Conservation (phyloP, 106 monocot genomes). For the Platanthera zijinensis region DNA sequence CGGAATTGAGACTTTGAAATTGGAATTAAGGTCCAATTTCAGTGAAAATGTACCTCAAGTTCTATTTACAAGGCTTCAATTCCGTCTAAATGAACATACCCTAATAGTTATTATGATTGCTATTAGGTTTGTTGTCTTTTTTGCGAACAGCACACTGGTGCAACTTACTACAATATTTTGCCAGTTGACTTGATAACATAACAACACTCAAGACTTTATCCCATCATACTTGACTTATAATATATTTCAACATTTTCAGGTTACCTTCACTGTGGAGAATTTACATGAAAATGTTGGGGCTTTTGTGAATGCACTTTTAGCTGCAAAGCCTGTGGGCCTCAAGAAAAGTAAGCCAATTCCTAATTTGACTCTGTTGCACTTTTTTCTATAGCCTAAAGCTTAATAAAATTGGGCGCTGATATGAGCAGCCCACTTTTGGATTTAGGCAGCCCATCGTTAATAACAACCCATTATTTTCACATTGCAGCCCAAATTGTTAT, state of each 20-base stretch:
- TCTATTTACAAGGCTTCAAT: no score
- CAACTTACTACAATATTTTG: background rate
- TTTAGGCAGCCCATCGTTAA: no score
- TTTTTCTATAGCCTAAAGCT: background rate
- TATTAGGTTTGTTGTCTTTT: background rate
- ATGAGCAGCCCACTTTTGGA: no score
- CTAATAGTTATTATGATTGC: no score
- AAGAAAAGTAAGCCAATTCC: conserved; percentile 66
- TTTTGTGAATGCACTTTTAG: conserved; percentile 88
- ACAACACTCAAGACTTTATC: no score
- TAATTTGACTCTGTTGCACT: background rate
- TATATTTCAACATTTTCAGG: conserved; percentile 36
- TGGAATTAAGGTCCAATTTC: no score
- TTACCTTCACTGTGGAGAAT: conserved; percentile 66
- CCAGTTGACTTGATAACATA: no score
- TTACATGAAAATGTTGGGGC: conserved; percentile 85
- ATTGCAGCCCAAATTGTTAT: no score
- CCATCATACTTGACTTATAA: background rate
- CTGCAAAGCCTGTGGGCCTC: conserved; percentile 82
- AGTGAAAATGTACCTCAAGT: no score
- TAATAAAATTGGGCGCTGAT: background rate
- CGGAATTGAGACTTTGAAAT: no score
- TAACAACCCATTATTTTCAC: no score
- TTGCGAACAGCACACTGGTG: background rate
- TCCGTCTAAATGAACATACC: no score